phyloP scores from a whole-genome alignment of 1,139 yeast genomes.

The Candida dubliniensis region DNA sequence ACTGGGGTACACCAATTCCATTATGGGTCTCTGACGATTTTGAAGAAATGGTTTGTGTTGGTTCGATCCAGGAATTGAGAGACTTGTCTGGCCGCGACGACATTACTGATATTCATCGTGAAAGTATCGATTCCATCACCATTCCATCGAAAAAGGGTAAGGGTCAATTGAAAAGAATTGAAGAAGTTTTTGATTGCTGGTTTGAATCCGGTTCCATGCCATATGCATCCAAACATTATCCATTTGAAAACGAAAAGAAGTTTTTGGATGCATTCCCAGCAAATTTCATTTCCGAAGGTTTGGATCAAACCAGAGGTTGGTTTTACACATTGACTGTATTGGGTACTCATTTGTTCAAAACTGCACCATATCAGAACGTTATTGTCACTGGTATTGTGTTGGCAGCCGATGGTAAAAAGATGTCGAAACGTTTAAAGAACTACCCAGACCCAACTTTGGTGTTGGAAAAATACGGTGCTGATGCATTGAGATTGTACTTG shows the following conservation, averaged over 20 bases:
- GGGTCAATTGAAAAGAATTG: conserved; percentile 84
- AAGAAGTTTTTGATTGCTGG: conserved; percentile 99
- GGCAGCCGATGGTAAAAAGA: conserved; percentile 98
- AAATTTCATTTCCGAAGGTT: conserved; percentile 96
- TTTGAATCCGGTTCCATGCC: conserved; percentile 99
- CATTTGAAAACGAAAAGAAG: conserved; percentile 77
- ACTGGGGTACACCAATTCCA: conserved; percentile 99
- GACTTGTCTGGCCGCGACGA: conserved; percentile 77
- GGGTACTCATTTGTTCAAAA: conserved; percentile 91
- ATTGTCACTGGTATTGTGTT: conserved; percentile 95
- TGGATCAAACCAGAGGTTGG: conserved; percentile 99
- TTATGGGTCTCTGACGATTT: conserved; percentile 95
- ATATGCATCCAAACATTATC: conserved; percentile 94
- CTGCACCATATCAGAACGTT: conserved; percentile 93
- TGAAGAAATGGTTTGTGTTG: conserved; percentile 90
- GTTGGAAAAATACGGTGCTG: conserved; percentile 91
- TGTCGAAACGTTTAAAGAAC: conserved; percentile 97
- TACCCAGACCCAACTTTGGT: conserved; percentile 92
- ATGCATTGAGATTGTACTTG: conserved; percentile 91
- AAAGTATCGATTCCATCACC: conserved; percentile 83
- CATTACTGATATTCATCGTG: conserved; percentile 92
- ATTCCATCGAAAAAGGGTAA: conserved; percentile 93
- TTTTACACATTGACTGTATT: conserved; percentile 94
- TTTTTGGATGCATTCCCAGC: conserved; percentile 91
- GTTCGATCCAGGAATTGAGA: conserved; percentile 83